These are phyloP conservation scores for Monilinia fructigena DNA, from an alignment of 2,329 filamentous ascomycete genomes.

Conservation along the genomic window DNA sequence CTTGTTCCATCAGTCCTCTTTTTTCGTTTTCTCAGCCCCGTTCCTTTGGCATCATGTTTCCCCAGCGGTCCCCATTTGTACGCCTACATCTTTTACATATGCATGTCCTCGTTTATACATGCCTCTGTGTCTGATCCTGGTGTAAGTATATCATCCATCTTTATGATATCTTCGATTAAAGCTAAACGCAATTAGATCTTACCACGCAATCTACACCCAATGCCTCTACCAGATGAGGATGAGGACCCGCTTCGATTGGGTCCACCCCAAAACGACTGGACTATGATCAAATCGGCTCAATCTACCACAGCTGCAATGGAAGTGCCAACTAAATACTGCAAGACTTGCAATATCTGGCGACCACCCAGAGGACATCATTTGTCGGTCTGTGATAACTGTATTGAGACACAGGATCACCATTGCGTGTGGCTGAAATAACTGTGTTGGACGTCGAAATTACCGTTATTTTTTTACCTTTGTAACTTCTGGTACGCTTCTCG, in stretches of 20 bases:
- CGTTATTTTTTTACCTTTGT: conserved; percentile 97
- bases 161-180: background rate
- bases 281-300: conserved; percentile 78
- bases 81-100: conserved; percentile 87
- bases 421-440: conserved; percentile 99
- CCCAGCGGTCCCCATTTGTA: conserved; percentile 86
- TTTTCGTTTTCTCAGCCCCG: conserved; percentile 77
- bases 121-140: conserved; percentile 91
- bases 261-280: conserved; percentile 90
- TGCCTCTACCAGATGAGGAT: conserved; percentile 71
- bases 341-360: conserved; percentile 95
- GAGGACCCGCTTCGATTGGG: conserved; percentile 80
- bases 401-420: conserved; percentile 96
- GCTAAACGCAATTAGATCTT: conserved; percentile 65
- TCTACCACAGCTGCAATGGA: conserved; percentile 84
- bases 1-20: conserved; percentile 78
- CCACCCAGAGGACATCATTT: conserved; percentile 93
- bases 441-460: conserved; percentile 94
- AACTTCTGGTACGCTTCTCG: conserved; percentile 71
- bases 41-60: conserved; percentile 86
- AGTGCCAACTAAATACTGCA: conserved; percentile 96
- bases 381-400: conserved; percentile 95
- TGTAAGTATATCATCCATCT: conserved; percentile 54
- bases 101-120: conserved; percentile 89
- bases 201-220: conserved; percentile 85